These are phyloP conservation scores for Hemileccinum rubropunctum DNA, from an alignment of 768 basidiomycete species.

Conservation along the genomic window DNA sequence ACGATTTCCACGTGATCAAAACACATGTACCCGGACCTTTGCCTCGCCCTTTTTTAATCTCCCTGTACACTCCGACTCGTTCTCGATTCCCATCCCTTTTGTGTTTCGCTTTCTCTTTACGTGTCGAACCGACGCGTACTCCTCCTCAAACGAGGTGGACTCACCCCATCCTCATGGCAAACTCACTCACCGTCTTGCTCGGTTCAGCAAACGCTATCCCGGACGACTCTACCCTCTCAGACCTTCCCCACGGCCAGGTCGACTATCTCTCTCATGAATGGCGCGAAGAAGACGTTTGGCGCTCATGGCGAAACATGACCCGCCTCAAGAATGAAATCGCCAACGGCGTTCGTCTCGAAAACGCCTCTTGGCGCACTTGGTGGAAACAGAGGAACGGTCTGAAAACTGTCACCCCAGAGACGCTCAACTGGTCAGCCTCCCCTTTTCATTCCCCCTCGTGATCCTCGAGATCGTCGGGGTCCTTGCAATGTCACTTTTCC, in stretches of 20 bases:
- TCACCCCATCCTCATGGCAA: constrained; percentile 44
- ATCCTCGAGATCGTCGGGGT: too few species aligned
- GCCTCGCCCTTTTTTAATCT: constrained; percentile 11
- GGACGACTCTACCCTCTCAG: constrained; percentile 80
- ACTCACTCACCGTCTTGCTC: constrained; percentile 68
- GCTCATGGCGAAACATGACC: constrained; percentile 98
- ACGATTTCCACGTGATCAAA: constrained; percentile 14
- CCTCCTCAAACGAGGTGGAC: too few species aligned
- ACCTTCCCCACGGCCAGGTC: constrained; percentile 87
- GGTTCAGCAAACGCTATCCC: constrained; percentile 60
- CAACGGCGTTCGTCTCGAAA: constrained; percentile 92
- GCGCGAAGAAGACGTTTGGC: constrained; percentile 98
- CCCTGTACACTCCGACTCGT: constrained; percentile 7
- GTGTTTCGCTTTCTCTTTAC: background rate
- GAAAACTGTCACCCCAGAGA: constrained; percentile 93
- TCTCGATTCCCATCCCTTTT: background rate
- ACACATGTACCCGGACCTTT: too few species aligned
- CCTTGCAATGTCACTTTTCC: too few species aligned
- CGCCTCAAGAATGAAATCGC: constrained; percentile 97
- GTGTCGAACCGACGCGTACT: background rate
- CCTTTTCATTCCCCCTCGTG: background rate
- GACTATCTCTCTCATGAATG: constrained; percentile 98
- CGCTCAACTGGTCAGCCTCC: constrained; percentile 89
- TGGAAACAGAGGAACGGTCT: constrained; percentile 98
- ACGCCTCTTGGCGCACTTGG: constrained; percentile 98